Conservation (phyloP, 1,284 basidiomycete species). For the Ustilago loliicola region DNA sequence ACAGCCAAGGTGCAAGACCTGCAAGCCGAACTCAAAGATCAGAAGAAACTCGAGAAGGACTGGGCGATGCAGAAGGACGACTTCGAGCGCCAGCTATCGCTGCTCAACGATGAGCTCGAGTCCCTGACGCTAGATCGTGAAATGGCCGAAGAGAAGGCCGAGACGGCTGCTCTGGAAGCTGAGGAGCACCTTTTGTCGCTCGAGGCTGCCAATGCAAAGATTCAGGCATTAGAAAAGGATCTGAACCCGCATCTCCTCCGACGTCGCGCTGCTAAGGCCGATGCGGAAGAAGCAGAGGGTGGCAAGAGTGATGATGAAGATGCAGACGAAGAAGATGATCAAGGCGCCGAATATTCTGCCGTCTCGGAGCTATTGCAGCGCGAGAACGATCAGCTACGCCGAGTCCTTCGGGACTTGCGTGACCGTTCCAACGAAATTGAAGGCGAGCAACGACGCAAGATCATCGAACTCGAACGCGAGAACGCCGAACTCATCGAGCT, state of each 20-base stretch:
- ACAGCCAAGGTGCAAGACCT: conserved; percentile 54
- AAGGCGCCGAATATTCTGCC: conserved; percentile 32
- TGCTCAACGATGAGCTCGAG: conserved; percentile 89
- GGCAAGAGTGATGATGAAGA: conserved; percentile 9
- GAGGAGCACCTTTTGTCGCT: conserved; percentile 89
- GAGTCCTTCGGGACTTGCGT: conserved; percentile 76
- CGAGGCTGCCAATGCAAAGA: conserved; percentile 77
- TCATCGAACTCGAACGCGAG: conserved; percentile 91
- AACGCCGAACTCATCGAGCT: conserved; percentile 71
- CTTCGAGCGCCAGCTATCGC: conserved; percentile 74
- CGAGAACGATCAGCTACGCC: conserved; percentile 94
- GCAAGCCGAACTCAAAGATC: conserved; percentile 58
- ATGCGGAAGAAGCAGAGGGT: conserved; percentile 68
- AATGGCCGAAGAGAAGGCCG: conserved; percentile 93
- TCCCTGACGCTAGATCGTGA: conserved; percentile 96
- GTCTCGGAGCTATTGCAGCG: conserved; percentile 86
- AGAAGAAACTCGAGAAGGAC: conserved; percentile 61
- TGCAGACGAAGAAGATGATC: conserved; percentile 18
- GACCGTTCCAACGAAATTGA: conserved; percentile 79
- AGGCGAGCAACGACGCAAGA: conserved; percentile 82
- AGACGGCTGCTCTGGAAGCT: conserved; percentile 82
- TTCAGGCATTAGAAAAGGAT: conserved; percentile 41
- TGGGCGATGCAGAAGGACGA: conserved; percentile 56
- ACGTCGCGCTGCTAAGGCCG: conserved; percentile 62
- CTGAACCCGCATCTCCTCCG: conserved; percentile 41